Evolutionary conservation across 805 yeast genomes (phyloP), one percentile per base, ranked within the genome.

Genomic region (Pichia deserticola): DNA sequence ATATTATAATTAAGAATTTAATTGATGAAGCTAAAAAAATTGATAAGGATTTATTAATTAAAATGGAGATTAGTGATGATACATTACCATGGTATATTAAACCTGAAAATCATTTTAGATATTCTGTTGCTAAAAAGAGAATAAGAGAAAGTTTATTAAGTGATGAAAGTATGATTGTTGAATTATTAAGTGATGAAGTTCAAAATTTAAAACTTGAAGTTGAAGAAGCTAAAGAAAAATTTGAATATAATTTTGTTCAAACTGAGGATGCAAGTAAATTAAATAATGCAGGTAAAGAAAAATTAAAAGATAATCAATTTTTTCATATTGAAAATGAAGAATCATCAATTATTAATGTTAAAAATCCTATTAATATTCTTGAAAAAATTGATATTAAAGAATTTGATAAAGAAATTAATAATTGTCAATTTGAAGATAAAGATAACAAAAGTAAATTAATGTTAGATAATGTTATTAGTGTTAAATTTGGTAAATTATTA

Each of bases 21-120:
- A 5, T 43, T 48, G 45, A 44, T 40, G n/a, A 35, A 13, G 25
- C 20, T 32, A 36, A 39, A 7, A 30, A 36, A 3, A 36, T 36
- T 33, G 28, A 40, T 28, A 11, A 13, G 1, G 44, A 50, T 8
- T 12, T 13, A 11, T 10, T 50, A n/a, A 43, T 42, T 56, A 36
- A 54, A 44, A 29, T 57, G 52, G 40, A 48, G 42, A 15, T 44
- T 4, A 38, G 36, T 33, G 67, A 63, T 51, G 42, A 55, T 5
- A 52, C 61, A 7, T 46, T 64, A 36, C 69, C 70, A 4, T 66
- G 69, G 69, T 64, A 62, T 56, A 51, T 57, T 11, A 39, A 45
- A 7, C 52, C 42, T 12, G 55, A 53, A 33, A 57, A 56, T 5
- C 54, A 62, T 29, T 61, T 53, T 40, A 53, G 66, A 36, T 47